A percentile compares a stretch with the other conserved stretches of the same genome.
Conservation (phyloP, 768 basidiomycete genomes). For the Phanerochaete carnosa region DNA sequence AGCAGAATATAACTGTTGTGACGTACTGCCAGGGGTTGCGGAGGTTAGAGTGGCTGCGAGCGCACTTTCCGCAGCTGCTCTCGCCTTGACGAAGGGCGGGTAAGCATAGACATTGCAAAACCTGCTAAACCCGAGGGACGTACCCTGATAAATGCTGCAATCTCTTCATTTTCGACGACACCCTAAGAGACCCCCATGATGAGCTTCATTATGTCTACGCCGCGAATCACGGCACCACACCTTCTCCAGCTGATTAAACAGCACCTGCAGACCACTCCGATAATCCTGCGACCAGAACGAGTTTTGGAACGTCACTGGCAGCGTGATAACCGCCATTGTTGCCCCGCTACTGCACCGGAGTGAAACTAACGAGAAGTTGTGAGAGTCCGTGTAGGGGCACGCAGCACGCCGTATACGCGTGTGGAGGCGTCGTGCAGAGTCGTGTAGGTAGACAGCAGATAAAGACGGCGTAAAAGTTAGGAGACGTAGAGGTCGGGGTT, state of each 20-base stretch:
- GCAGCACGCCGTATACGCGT: conserved; percentile 11
- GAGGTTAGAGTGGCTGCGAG: conserved; percentile 57
- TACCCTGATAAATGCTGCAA: conserved; percentile 80
- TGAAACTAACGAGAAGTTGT: background rate
- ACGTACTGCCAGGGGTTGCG: conserved; percentile 45
- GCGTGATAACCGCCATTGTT: conserved; percentile 82
- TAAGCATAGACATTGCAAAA: background rate
- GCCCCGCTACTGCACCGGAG: background rate
- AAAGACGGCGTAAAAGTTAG: background rate
- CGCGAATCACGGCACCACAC: conserved; percentile 32
- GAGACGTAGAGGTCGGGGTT: background rate
- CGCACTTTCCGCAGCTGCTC: conserved; percentile 65
- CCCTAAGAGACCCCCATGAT: conserved; percentile 45
- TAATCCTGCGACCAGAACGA: conserved; percentile 97
- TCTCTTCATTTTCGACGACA: conserved; percentile 77
- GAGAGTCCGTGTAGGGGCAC: background rate
- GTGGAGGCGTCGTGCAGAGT: conserved; percentile 16
- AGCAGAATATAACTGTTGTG: conserved; percentile 3
- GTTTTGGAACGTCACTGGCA: conserved; percentile 86
- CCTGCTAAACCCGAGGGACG: conserved; percentile 18
- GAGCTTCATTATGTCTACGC: background rate
- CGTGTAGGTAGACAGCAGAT: conserved; percentile 7
- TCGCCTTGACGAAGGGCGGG: conserved; percentile 46
- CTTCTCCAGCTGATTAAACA: conserved; percentile 77
- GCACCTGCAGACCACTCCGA: conserved; percentile 73